phyloP scores from a whole-genome alignment of 2,329 filamentous ascomycete species.

The Fusarium compactum region DNA sequence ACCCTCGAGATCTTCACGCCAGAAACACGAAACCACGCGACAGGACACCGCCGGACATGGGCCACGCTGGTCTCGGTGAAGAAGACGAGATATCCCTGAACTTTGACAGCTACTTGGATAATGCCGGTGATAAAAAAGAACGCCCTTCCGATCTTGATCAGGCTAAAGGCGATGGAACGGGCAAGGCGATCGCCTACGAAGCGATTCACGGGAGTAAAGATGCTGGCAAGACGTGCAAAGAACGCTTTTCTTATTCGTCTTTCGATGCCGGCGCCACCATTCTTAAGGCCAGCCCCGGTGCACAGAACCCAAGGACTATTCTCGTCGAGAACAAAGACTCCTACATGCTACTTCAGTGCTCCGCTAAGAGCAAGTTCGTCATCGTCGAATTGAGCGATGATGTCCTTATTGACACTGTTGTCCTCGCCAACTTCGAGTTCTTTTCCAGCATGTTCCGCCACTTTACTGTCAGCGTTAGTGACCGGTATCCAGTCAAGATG shows the following conservation, averaged over 20 bases:
- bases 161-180: conserved; percentile 35
- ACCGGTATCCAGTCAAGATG: conserved; percentile 90
- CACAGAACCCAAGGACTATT: conserved; percentile 89
- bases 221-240: conserved; percentile 96
- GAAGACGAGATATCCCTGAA: conserved; percentile 82
- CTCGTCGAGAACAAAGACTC: conserved; percentile 97
- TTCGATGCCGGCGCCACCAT: conserved; percentile 97
- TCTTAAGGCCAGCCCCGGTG: conserved; percentile 86
- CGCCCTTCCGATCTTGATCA: conserved; percentile 1
- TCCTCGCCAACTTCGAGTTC: conserved; percentile 99
- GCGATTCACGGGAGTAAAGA: conserved; percentile 82
- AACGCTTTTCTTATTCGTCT: conserved; percentile 96
- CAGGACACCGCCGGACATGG: conserved; percentile 69
- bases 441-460: conserved; percentile 96
- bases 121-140: conserved; percentile 29
- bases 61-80: conserved; percentile 83
- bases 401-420: conserved; percentile 89
- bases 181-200: conserved; percentile 60
- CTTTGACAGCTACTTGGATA: conserved; percentile 58
- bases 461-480: conserved; percentile 92
- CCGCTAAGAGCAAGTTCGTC: conserved; percentile 88
- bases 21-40: conserved; percentile 66
- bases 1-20: conserved; percentile 73
- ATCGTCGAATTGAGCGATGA: conserved; percentile 93
- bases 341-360: conserved; percentile 96